Percentiles rank a stretch among this genome's conserved stretches.
phyloP scores from a whole-genome alignment of 192 early-diverging fungal genomes.

The Coemansia sp. region DNA sequence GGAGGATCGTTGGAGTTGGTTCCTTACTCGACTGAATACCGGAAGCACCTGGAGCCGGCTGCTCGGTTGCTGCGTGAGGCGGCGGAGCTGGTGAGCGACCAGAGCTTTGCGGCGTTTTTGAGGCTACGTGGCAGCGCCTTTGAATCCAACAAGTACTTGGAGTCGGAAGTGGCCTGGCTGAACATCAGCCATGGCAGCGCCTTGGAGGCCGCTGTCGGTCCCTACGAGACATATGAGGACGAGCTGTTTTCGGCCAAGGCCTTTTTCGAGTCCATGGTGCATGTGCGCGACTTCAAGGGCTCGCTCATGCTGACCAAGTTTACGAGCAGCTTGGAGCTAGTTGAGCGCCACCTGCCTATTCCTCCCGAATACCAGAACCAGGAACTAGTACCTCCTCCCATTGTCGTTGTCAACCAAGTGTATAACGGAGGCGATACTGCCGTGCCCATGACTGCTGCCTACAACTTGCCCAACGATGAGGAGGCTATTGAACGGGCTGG shows the following conservation, averaged over 20 bases:
- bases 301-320: constrained; percentile 61
- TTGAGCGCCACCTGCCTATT: constrained; percentile 64
- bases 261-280: constrained; percentile 65
- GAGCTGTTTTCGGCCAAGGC: constrained; percentile 60
- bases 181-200: constrained; percentile 57
- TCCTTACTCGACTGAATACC: constrained; percentile 58
- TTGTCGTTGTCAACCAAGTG: constrained; percentile 71
- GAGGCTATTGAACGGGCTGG: constrained; percentile 63
- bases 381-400: constrained; percentile 61
- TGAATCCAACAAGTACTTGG: constrained; percentile 58
- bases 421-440: constrained; percentile 67
- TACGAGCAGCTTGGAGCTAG: constrained; percentile 57
- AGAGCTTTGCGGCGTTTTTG: constrained; percentile 57
- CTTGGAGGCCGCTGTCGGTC: constrained; percentile 64
- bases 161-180: constrained; percentile 68
- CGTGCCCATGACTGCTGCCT: constrained; percentile 72
- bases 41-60: constrained; percentile 53
- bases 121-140: constrained; percentile 56
- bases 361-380: constrained; percentile 61
- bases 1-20: constrained; percentile 37
- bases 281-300: constrained; percentile 60
- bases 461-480: constrained; percentile 76
- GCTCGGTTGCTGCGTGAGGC: constrained; percentile 55
- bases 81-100: constrained; percentile 54
- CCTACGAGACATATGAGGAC: constrained; percentile 74